Evolutionary conservation across 176 grass and related monocot genomes (phyloP), one percentile per base, ranked within the genome.

Genomic region (Triticum dicoccoides): DNA sequence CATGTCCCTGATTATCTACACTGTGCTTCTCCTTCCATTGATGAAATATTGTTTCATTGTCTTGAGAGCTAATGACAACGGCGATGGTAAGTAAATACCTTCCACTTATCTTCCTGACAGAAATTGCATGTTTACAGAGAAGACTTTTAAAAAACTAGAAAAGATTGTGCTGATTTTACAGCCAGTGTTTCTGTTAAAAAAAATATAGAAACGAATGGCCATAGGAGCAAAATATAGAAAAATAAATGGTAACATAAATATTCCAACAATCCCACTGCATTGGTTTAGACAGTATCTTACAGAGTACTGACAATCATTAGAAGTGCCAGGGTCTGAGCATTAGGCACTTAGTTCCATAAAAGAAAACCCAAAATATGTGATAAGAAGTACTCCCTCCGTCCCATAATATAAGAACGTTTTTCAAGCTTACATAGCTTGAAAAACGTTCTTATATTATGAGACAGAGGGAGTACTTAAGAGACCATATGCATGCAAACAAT

Each of bases 1-100:
- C 13, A 88, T 88, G 75, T 94, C 87, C 80, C 45, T 94, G 24
- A 89, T 94, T 61, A 87, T 94, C 76, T 94, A 92, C 77, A 91
- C 92, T 13, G 64, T 94, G 58, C 76, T 71, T 79, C 92, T 94
- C 76, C 80, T 94, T 49, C 87, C 92, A 6, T 59, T 94, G 69
- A 73, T 87, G 69, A 94, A 94, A 38, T 94, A 94, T 34, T 88
- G 88, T 39, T 92, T 94, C 73, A 89, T 94, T 80, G 92, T 94
- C 73, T 63, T 94, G 71, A 79, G 34, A 75, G 92, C 92, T 56
- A 92, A 94, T 79, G 92, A 94, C 59, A 92, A 94, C 2, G 92
- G 92, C 47, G 84, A 94, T 32, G 92, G 92, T 94, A 80, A 89
- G 85, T 78, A 76, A 65, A 83, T 63, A 85, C 69, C 29, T 24